Evolutionary conservation across 306 rosid species (phyloP).

Genomic region (Cucurbita ficifolia): DNA sequence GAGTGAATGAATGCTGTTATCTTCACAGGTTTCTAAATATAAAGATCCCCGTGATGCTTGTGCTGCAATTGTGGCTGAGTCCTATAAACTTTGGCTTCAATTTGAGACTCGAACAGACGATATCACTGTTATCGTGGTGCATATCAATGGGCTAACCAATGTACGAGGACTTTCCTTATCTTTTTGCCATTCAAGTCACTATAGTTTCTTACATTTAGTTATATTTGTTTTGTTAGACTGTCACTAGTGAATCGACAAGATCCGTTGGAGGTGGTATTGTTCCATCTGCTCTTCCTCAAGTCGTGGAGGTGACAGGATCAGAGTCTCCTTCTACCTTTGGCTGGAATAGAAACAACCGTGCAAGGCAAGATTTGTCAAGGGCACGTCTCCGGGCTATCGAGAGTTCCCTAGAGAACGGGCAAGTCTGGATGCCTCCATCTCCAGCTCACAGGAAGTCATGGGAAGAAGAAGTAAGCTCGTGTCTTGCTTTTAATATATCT

Average conservation of each 20-base stretch:
- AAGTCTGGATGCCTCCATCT: conserved; percentile 86
- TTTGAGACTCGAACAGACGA: conserved; percentile 99
- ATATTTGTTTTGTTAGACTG: conserved; percentile 23
- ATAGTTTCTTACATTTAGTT: background rate
- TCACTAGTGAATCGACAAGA: conserved; percentile 40
- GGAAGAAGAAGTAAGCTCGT: conserved; percentile 81
- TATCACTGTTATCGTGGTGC: conserved; percentile 91
- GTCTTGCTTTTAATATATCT: conserved; percentile 5
- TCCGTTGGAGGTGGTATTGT: conserved; percentile 15
- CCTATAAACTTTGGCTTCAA: conserved; percentile 95
- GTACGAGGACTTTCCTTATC: conserved; percentile 27
- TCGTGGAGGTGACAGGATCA: conserved; percentile 79
- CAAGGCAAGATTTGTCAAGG: conserved; percentile 80
- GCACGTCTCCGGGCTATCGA: conserved; percentile 87
- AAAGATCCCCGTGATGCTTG: conserved; percentile 99
- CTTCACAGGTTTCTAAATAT: conserved; percentile 63
- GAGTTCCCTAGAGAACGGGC: conserved; percentile 84
- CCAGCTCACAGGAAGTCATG: conserved; percentile 93
- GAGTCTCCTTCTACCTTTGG: conserved; percentile 77
- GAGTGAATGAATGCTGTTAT: background rate
- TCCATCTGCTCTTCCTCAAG: conserved; percentile 52
- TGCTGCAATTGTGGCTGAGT: conserved; percentile 94
- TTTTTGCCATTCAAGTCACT: background rate
- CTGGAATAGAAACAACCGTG: conserved; percentile 64
- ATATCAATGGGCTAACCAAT: conserved; percentile 60